Percentiles rank a stretch among this genome's conserved stretches.
Evolutionary conservation across 1,284 basidiomycete species (phyloP).

Genomic region (Cystobasidium pallidum): DNA sequence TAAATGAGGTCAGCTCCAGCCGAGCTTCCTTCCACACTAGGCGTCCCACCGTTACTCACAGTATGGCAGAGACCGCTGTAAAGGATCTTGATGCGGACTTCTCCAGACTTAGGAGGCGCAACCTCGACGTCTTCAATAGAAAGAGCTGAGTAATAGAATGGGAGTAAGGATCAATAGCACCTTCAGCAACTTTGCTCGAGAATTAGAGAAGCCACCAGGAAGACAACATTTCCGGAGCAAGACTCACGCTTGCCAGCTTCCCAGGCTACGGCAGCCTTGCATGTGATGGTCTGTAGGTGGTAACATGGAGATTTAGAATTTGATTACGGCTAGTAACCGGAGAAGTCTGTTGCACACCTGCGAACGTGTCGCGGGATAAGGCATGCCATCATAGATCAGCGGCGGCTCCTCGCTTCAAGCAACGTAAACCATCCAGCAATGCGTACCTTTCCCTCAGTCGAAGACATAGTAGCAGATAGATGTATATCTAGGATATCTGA

Average conservation of each 20-base stretch:
- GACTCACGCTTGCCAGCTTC: constrained; percentile 66
- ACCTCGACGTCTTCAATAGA: constrained; percentile 91
- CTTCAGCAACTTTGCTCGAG: neutral
- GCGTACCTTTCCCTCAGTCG: constrained; percentile 17
- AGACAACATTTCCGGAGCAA: neutral
- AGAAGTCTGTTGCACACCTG: constrained; percentile 1
- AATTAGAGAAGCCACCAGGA: neutral
- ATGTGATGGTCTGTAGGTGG: constrained; percentile 68
- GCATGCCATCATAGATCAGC: neutral
- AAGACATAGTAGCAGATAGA: constrained; percentile 16
- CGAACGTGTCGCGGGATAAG: neutral
- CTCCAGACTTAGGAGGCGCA: constrained; percentile 81
- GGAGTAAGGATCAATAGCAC: neutral
- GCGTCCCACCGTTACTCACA: constrained; percentile 52
- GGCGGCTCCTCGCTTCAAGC: neutral
- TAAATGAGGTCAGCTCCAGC: neutral
- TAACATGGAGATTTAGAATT: neutral
- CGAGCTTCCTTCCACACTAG: neutral
- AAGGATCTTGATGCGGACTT: constrained; percentile 91
- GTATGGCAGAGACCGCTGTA: constrained; percentile 97
- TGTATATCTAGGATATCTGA: neutral
- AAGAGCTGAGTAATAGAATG: constrained; percentile 59
- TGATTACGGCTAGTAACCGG: neutral
- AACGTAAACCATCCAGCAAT: neutral
- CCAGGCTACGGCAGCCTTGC: constrained; percentile 78